phyloP scores from a whole-genome alignment of 345 rosid genomes.

The Xanthoceras sorbifolium region DNA sequence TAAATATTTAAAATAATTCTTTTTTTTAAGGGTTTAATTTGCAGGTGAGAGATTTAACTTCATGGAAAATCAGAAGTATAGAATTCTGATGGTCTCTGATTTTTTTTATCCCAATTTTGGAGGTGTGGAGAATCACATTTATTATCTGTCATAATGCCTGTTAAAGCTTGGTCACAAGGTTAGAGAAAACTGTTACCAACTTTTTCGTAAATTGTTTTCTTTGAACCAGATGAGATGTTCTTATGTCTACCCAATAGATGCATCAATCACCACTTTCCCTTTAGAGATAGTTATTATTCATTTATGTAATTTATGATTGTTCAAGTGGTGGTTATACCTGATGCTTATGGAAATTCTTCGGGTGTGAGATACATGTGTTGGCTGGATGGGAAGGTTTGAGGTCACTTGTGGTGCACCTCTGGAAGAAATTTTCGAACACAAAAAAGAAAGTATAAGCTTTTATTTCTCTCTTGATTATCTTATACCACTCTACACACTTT shows the following conservation, averaged over 20 bases:
- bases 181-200: constrained; percentile 12
- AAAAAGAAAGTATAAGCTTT: no score
- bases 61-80: constrained; percentile 63
- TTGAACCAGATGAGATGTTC: constrained; percentile 15
- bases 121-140: constrained; percentile 94
- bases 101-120: constrained; percentile 97
- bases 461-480: no score
- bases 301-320: constrained; percentile 18
- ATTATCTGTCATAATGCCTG: constrained; percentile 87
- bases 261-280: neutral
- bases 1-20: neutral
- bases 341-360: constrained; percentile 85
- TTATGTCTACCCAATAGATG: constrained; percentile 9
- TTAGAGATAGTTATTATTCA: constrained; percentile 4
- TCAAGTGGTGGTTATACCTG: constrained; percentile 94
- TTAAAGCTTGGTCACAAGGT: constrained; percentile 97
- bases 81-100: constrained; percentile 91
- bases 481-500: no score
- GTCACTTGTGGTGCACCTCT: no score
- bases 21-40: constrained; percentile 6
- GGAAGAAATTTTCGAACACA: no score
- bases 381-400: no score
- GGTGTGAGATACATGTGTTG: constrained; percentile 92
- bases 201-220: constrained; percentile 2
- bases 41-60: constrained; percentile 31